Base-by-base conservation (phyloP, 2,329 filamentous ascomycete species). In the Monosporascus ibericus region DNA sequence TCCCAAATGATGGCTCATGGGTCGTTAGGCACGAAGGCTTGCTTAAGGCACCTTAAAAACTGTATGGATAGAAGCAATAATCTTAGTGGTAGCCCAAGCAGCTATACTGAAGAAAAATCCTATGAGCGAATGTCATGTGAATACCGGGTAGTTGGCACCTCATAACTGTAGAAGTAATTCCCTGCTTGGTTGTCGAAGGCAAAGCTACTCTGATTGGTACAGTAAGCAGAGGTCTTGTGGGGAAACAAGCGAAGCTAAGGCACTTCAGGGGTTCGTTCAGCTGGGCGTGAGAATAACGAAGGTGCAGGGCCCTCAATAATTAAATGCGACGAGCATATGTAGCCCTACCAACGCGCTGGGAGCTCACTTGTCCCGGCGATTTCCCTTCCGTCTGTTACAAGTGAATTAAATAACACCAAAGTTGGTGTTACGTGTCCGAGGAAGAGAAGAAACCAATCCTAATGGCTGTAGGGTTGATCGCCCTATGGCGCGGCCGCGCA, bases 1-100 rank as follows among this genome's bases (percentile, higher is more conserved):
- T 72, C n/a, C 70, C 69, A 0, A 59, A 65, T 6, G 62, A 67
- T 24, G 65, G 63, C 1, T 66, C 52, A 3, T 72, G 69, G 68
- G 55, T 61, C 6, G 66, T 72, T 3, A 65, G 62, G 37, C 60
- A 70, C 6, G 68, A 72, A 48, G 68, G 67, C 0, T 55, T 72
- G 20, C 52, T 62, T 1, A 68, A 68, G 47, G 65, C 67, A 49
- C 64, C 63, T 36, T 75, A 51, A 22, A 39, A 18, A 4, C 38
- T 39, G 18, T 14, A 11, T 8, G 9, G 5, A 39, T 39, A 18
- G 9, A 7, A 17, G 18, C 18, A 39, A 20, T n/a, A 39, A 18
- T 7, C 1, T n/a, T 11, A 17, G 5, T 39, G 18, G 17, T 17
- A 18, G 7, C 9, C 6, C 37, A 39, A 34, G 30, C 30, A 14